Evolutionary conservation across 2,329 filamentous ascomycete genomes (phyloP).

Genomic region (Fusarium chaquense): DNA sequence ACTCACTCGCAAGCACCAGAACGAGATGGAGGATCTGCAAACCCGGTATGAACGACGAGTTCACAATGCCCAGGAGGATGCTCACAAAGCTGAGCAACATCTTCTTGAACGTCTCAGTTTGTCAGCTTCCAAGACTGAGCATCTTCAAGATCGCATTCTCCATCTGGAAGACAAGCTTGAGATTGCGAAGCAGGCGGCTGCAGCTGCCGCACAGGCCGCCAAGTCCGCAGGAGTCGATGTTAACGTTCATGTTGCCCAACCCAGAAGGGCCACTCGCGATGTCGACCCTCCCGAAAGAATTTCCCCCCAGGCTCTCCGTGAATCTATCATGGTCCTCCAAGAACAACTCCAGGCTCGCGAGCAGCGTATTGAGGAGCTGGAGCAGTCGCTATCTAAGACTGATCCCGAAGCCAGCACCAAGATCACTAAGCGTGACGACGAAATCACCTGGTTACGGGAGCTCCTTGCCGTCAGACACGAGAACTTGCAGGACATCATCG

Average conservation of each 20-base stretch:
- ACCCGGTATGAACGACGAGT: conserved; percentile 80
- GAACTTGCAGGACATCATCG: conserved; percentile 92
- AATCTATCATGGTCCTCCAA: conserved; percentile 95
- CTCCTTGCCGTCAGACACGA: conserved; percentile 90
- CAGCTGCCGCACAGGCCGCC: conserved; percentile 82
- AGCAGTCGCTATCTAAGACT: conserved; percentile 74
- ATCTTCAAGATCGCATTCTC: conserved; percentile 85
- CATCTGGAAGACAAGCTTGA: conserved; percentile 93
- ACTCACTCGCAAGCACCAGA: conserved; percentile 70
- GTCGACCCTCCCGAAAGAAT: conserved; percentile 81
- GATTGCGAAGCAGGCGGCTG: conserved; percentile 87
- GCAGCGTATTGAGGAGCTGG: conserved; percentile 86
- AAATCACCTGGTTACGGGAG: conserved; percentile 95
- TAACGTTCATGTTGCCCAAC: conserved; percentile 39
- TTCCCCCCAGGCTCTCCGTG: conserved; percentile 91
- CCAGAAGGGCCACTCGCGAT: conserved; percentile 50
- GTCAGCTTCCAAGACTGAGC: conserved; percentile 84
- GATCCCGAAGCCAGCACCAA: conserved; percentile 84
- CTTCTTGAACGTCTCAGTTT: conserved; percentile 84
- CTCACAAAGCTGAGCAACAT: conserved; percentile 81
- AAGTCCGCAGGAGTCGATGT: conserved; percentile 65
- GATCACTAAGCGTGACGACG: conserved; percentile 90
- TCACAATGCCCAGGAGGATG: conserved; percentile 81
- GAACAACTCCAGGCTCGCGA: conserved; percentile 97
- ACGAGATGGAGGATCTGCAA: conserved; percentile 79